Conservation (phyloP, 306 rosid species). For the Casuarina glauca region DNA sequence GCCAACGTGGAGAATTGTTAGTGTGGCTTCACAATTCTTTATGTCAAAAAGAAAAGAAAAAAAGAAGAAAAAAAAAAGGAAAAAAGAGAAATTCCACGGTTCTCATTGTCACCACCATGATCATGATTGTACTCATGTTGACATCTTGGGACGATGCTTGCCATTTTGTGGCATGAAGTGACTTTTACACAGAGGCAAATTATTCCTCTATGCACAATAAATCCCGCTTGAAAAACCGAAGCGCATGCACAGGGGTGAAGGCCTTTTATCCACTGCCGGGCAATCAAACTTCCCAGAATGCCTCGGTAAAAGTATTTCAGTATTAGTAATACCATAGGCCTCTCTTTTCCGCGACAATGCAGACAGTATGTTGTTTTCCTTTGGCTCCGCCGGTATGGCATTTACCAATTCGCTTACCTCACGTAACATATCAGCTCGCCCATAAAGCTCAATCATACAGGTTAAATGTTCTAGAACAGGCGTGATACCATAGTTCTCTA, state of each 20-base stretch:
- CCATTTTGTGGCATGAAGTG: background rate
- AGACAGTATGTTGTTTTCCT: background rate
- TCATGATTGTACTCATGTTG: no score
- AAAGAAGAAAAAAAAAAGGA: no score
- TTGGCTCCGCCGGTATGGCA: slow-evolving; percentile 10
- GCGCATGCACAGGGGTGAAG: background rate
- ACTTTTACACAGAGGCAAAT: background rate
- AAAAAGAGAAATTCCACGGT: no score
- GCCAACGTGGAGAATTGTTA: no score
- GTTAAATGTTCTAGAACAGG: slow-evolving; percentile 53
- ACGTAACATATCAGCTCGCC: slow-evolving; percentile 29
- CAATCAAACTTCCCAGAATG: background rate
- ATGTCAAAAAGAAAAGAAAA: no score
- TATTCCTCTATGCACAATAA: background rate
- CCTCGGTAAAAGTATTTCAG: background rate
- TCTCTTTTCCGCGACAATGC: background rate
- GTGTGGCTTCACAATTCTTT: no score
- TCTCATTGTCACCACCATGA: no score
- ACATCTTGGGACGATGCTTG: background rate
- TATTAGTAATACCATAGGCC: background rate
- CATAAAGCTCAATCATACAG: slow-evolving; percentile 56
- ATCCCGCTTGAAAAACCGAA: background rate
- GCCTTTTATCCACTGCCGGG: background rate
- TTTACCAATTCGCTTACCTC: slow-evolving; percentile 26
- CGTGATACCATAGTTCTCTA: slow-evolving; percentile 46